Evolutionary conservation across 768 basidiomycete species (phyloP), one percentile per base, ranked within the genome.

Genomic region (Trametopsis cervina): DNA sequence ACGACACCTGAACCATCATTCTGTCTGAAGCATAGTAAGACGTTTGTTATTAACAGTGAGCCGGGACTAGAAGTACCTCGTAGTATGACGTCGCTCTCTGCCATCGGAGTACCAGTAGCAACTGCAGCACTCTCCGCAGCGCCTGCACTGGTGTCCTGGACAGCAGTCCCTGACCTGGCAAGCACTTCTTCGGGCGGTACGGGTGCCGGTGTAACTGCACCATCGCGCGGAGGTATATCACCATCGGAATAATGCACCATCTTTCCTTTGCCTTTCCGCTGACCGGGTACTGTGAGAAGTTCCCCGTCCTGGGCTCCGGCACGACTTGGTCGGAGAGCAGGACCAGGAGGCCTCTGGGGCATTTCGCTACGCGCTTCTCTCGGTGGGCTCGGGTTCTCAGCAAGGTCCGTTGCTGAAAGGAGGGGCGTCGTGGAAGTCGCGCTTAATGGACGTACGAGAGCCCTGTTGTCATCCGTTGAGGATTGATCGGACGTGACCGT

Each of bases 1-100:
- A 81, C 38, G 76, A 80, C 1, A 87, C 75, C 48, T 84, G 73
- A 23, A 96, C 83, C 4, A 94, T 74, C 91, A 96, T 94, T 52
- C 94, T 77, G 66, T 95, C 94, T 95, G 49, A 9, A 22, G 7
- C 22, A 12, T 11, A 22, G 15, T 40, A 21, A 12, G 35, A 22
- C 7, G 17, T 35, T 10, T 18, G 60, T 56, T 33, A 54, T 47
- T 25, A 41, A 17, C 41, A 53, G 42, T n/a, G 25, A 36, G 20
- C 29, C 42, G 10, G 50, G 38, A 39, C 40, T 45, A 27, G 47
- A 53, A 69, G 51, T 55, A 91, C 91, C 92, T 75, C 85, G 71
- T 68, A 92, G 73, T n/a, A 87, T 63, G 9, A 83, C 69, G 27
- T 83, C 78, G 13, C 74, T 80, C 64, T 66, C 68, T 10, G 61